A percentile compares a stretch with the other conserved stretches of the same genome.
Conservation (phyloP, 768 basidiomycete species). For the Hydnum rufescens region DNA sequence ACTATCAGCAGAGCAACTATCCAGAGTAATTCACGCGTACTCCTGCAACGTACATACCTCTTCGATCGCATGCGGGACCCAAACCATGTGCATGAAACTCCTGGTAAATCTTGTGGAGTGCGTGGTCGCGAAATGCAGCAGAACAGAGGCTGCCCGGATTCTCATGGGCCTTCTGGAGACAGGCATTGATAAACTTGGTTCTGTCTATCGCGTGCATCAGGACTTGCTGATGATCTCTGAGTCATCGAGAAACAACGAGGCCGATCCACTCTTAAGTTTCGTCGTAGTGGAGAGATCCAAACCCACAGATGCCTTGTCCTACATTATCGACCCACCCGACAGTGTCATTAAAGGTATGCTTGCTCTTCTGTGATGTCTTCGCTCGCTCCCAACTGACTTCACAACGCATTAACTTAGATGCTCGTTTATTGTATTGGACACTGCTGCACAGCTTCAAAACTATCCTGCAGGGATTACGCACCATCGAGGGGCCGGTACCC, state of each 20-base stretch:
- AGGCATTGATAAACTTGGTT: constrained; percentile 67
- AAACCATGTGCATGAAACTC: constrained; percentile 83
- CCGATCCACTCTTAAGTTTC: constrained; percentile 26
- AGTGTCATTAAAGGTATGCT: constrained; percentile 56
- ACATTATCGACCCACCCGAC: constrained; percentile 64
- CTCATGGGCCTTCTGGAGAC: constrained; percentile 62
- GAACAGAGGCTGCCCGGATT: constrained; percentile 46
- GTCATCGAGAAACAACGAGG: constrained; percentile 6
- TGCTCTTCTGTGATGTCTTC: neutral
- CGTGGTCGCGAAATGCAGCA: constrained; percentile 54
- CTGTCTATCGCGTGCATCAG: constrained; percentile 44
- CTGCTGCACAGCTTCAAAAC: constrained; percentile 77
- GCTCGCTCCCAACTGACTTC: neutral
- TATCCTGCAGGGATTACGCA: constrained; percentile 54
- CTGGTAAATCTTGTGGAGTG: constrained; percentile 77
- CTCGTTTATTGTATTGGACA: constrained; percentile 67
- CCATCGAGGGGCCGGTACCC: constrained; percentile 55
- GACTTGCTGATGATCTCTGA: constrained; percentile 27
- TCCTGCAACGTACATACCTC: constrained; percentile 81
- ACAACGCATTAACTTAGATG: constrained; percentile 34
- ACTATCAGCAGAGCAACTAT: constrained; percentile 53
- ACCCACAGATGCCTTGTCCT: constrained; percentile 59
- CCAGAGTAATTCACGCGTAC: constrained; percentile 63
- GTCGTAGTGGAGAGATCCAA: constrained; percentile 67
- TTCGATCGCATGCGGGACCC: constrained; percentile 55